Conservation (phyloP, 768 basidiomycete genomes). For the Boletus tylopilopsis region DNA sequence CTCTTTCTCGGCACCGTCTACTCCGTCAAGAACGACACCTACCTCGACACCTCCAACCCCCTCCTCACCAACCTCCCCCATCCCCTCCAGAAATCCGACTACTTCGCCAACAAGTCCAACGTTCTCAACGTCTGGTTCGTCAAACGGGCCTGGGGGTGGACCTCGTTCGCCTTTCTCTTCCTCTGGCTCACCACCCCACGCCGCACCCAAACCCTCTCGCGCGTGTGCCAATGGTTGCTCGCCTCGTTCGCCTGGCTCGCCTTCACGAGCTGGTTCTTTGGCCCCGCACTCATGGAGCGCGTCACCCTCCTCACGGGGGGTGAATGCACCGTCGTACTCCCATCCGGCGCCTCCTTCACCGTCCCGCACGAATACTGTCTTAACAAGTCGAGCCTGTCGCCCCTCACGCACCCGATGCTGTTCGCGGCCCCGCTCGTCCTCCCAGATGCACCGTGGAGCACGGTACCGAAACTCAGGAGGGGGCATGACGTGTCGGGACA, state of each 20-base stretch:
- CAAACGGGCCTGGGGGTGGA: slow-evolving; percentile 92
- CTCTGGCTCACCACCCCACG: slow-evolving; percentile 57
- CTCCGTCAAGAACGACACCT: slow-evolving; percentile 61
- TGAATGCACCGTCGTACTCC: slow-evolving; percentile 66
- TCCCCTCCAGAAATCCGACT: slow-evolving; percentile 56
- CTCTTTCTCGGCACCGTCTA: slow-evolving; percentile 61
- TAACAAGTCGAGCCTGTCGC: slow-evolving; percentile 47
- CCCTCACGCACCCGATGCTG: slow-evolving; percentile 57
- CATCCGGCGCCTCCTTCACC: slow-evolving; percentile 47
- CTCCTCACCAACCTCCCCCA: slow-evolving; percentile 66
- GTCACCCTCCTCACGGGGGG: slow-evolving; percentile 66
- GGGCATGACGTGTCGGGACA: slow-evolving; percentile 97
- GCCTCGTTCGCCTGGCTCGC: slow-evolving; percentile 67
- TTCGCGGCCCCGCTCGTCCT: slow-evolving; percentile 44
- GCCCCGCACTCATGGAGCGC: slow-evolving; percentile 71
- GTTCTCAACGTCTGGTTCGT: slow-evolving; percentile 82
- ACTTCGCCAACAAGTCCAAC: slow-evolving; percentile 81
- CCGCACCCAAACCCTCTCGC: slow-evolving; percentile 35
- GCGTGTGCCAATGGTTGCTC: slow-evolving; percentile 50
- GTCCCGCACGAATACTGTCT: slow-evolving; percentile 61
- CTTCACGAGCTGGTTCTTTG: slow-evolving; percentile 88
- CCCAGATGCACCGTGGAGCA: slow-evolving; percentile 41
- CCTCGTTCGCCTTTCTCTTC: slow-evolving; percentile 59
- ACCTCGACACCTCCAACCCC: slow-evolving; percentile 83
- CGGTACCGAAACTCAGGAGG: slow-evolving; percentile 58